Percentiles rank a stretch among this genome's conserved stretches.
Conservation (phyloP, 73 alveolate genomes). For the Paramecium tetraurelia region DNA sequence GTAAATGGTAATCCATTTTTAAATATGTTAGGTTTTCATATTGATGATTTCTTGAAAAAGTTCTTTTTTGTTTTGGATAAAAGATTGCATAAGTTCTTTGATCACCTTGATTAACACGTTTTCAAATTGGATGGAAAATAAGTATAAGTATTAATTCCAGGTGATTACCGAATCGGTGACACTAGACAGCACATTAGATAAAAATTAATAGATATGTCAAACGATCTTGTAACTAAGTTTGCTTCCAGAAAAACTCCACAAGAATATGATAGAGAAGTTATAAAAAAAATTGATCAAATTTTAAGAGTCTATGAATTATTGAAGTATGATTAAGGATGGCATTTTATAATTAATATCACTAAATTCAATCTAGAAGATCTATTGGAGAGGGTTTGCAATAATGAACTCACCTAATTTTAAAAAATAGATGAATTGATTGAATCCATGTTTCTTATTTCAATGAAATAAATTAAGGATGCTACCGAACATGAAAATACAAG, state of each 20-base stretch:
- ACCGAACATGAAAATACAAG: background rate
- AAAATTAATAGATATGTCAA: background rate
- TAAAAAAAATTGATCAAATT: background rate
- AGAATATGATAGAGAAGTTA: slow-evolving; percentile 17
- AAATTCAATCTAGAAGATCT: slow-evolving; percentile 16
- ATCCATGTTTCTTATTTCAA: background rate
- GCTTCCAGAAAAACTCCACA: background rate
- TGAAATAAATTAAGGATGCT: background rate
- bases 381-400: background rate
- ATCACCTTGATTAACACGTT: slow-evolving; percentile 3
- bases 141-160: background rate
- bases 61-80: slow-evolving; percentile 18
- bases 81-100: background rate
- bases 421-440: background rate
- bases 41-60: slow-evolving; percentile 16
- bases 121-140: background rate
- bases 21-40: background rate
- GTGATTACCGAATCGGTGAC: background rate
- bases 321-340: slow-evolving; percentile 25
- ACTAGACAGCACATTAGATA: background rate
- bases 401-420: background rate
- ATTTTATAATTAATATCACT: background rate
- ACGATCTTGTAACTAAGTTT: background rate
- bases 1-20: background rate
- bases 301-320: slow-evolving; percentile 15